Percentiles rank a stretch among this genome's conserved stretches.
phyloP scores from a whole-genome alignment of 1,139 yeast genomes.

The Suhomyces panamericanus region DNA sequence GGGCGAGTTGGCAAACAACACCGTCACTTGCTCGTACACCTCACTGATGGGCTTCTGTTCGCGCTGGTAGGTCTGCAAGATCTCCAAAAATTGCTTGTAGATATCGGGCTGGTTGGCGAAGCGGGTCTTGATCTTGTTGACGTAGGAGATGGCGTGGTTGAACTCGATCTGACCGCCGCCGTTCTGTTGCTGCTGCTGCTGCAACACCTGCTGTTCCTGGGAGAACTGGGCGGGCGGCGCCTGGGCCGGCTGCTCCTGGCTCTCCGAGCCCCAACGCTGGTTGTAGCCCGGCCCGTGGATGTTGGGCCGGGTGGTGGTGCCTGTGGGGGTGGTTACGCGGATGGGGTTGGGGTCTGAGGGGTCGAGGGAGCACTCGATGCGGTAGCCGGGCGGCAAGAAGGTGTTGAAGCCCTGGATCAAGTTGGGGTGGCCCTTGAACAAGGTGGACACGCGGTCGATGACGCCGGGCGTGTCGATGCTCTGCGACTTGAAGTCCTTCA shows the following conservation, averaged over 20 bases:
- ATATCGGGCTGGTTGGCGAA: conserved; percentile 94
- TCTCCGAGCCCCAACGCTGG: conserved; percentile 31
- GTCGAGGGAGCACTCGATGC: conserved; percentile 87
- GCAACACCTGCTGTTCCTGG: conserved; percentile 35
- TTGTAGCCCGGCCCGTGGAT: conserved; percentile 28
- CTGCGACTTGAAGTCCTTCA: conserved; percentile 97
- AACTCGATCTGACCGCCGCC: conserved; percentile 87
- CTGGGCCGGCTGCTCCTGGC: conserved; percentile 18
- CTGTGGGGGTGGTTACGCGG: conserved; percentile 93
- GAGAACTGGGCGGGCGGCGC: conserved; percentile 20
- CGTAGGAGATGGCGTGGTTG: conserved; percentile 95
- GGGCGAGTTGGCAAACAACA: conserved; percentile 87
- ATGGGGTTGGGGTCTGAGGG: conserved; percentile 92
- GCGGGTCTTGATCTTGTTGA: conserved; percentile 90
- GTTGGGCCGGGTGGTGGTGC: conserved; percentile 73
- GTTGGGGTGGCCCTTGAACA: conserved; percentile 90
- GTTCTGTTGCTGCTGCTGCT: conserved; percentile 17
- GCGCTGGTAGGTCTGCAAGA: conserved; percentile 91
- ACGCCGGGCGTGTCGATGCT: conserved; percentile 98
- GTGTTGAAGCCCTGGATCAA: conserved; percentile 97
- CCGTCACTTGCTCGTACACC: conserved; percentile 90
- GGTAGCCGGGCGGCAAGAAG: conserved; percentile 93
- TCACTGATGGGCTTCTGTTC: conserved; percentile 95
- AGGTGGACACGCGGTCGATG: conserved; percentile 86
- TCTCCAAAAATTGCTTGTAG: conserved; percentile 91